These are phyloP conservation scores for Fusarium palustre DNA, from an alignment of 2,329 filamentous ascomycete species.

Conservation along the genomic window DNA sequence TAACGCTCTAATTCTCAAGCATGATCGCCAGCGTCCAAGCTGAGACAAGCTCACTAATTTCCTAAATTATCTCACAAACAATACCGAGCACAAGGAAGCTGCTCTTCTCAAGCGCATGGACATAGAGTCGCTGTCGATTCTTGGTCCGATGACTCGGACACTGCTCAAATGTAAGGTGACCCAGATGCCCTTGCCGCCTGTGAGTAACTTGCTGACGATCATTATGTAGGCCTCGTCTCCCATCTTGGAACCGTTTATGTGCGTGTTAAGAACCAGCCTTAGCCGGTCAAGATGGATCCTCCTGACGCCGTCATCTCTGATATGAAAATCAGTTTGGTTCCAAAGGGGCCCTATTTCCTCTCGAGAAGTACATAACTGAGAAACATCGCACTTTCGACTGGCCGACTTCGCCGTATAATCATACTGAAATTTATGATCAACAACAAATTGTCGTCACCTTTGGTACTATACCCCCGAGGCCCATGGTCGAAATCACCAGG, in stretches of 20 bases:
- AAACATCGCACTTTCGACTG: constrained; percentile 3
- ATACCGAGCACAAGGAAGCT: constrained; percentile 19
- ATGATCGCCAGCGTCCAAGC: not conserved
- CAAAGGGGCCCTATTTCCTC: constrained; percentile 22
- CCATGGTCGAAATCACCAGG: constrained; percentile 1
- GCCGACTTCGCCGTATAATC: not conserved
- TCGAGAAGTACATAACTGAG: constrained; percentile 15
- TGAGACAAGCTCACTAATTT: constrained; percentile 1
- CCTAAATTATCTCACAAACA: constrained; percentile 11
- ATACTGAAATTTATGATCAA: constrained; percentile 24
- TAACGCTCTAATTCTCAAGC: constrained; percentile 12
- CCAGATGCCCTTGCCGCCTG: no score
- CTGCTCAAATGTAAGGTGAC: constrained; percentile 6
- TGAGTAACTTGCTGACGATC: not conserved
- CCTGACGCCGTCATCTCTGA: not conserved
- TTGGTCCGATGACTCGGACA: constrained; percentile 21
- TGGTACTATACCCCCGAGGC: not conserved
- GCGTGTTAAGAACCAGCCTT: constrained; percentile 2
- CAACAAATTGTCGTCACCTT: not conserved
- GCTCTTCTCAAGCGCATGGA: not conserved
- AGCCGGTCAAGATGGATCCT: constrained; percentile 19
- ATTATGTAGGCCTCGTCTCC: constrained; percentile 1
- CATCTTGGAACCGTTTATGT: constrained; percentile 1
- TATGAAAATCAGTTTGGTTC: constrained; percentile 32
- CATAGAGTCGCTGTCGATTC: not conserved